A percentile compares a stretch with the other conserved stretches of the same genome.
Evolutionary conservation across 805 yeast genomes (phyloP).

Genomic region (Myxozyma vanderwaltii): DNA sequence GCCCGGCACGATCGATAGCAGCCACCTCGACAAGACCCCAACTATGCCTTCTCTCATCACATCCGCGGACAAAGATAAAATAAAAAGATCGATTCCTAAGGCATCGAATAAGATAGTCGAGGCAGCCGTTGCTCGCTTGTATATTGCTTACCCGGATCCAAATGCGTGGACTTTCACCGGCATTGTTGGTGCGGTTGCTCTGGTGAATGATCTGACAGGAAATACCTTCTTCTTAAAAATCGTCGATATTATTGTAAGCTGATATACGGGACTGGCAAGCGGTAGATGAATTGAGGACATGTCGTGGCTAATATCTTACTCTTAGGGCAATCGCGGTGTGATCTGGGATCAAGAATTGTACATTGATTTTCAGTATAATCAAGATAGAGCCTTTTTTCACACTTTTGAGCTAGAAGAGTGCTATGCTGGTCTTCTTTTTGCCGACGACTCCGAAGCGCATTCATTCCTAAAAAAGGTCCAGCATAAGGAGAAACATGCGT

Average conservation of each 20-base stretch:
- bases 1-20: not conserved
- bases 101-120: constrained; percentile 83
- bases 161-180: constrained; percentile 86
- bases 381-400: constrained; percentile 93
- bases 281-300: not conserved
- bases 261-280: too few relatives aligned
- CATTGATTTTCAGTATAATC: constrained; percentile 83
- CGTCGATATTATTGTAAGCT: constrained; percentile 62
- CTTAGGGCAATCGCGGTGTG: constrained; percentile 75
- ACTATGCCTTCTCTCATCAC: constrained; percentile 41
- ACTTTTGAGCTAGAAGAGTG: constrained; percentile 92
- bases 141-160: constrained; percentile 85
- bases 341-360: constrained; percentile 97
- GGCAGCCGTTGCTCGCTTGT: constrained; percentile 86
- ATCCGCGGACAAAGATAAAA: constrained; percentile 77
- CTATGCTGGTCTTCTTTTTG: constrained; percentile 81
- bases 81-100: constrained; percentile 87
- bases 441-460: constrained; percentile 83
- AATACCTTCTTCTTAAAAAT: constrained; percentile 88
- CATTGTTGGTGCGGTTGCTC: constrained; percentile 77
- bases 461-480: constrained; percentile 80
- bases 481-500: constrained; percentile 76
- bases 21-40: not conserved
- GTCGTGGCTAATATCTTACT: not conserved
- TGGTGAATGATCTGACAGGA: constrained; percentile 92